Evolutionary conservation across 2,329 filamentous ascomycete genomes (phyloP).

Genomic region (Cytospora schulzeri): DNA sequence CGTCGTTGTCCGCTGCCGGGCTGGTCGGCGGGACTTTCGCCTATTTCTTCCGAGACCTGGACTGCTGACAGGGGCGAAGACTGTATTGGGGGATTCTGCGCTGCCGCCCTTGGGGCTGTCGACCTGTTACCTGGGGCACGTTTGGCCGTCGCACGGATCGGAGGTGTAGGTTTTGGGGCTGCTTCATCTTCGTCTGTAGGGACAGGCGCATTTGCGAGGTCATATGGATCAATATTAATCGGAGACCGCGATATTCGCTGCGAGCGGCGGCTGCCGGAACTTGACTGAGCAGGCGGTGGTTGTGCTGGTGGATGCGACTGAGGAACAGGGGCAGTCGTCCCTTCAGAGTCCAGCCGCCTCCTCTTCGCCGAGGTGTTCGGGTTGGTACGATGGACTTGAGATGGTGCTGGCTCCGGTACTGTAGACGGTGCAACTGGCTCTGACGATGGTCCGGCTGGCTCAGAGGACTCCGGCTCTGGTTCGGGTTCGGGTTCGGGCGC

Average conservation of each 20-base stretch:
- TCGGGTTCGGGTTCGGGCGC: slow-evolving; percentile 25
- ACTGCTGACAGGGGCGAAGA: slow-evolving; percentile 17
- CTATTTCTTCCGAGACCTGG: slow-evolving; percentile 45
- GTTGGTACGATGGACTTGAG: slow-evolving; percentile 41
- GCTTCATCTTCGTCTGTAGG: slow-evolving; percentile 27
- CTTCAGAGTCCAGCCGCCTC: slow-evolving; percentile 38
- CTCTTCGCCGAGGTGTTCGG: slow-evolving; percentile 54
- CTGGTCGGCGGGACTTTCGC: slow-evolving; percentile 56
- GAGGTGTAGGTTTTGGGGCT: slow-evolving; percentile 23
- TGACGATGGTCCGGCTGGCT: slow-evolving; percentile 17
- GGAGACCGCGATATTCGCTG: slow-evolving; percentile 30
- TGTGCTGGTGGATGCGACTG: slow-evolving; percentile 8
- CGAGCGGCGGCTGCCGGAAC: slow-evolving; percentile 14
- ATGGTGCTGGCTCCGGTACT: slow-evolving; percentile 27
- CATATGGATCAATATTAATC: slow-evolving; percentile 33
- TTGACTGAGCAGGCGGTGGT: neutral
- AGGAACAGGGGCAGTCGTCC: slow-evolving; percentile 24
- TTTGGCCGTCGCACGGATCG: slow-evolving; percentile 30
- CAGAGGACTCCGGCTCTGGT: slow-evolving; percentile 26
- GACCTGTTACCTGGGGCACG: slow-evolving; percentile 13
- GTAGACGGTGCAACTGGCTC: slow-evolving; percentile 10
- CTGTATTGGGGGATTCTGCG: neutral
- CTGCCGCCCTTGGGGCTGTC: neutral
- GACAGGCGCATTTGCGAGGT: slow-evolving; percentile 37
- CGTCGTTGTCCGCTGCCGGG: slow-evolving; percentile 58